Conservation (phyloP, 176 grass and related monocot genomes). For the Carex parvula region DNA sequence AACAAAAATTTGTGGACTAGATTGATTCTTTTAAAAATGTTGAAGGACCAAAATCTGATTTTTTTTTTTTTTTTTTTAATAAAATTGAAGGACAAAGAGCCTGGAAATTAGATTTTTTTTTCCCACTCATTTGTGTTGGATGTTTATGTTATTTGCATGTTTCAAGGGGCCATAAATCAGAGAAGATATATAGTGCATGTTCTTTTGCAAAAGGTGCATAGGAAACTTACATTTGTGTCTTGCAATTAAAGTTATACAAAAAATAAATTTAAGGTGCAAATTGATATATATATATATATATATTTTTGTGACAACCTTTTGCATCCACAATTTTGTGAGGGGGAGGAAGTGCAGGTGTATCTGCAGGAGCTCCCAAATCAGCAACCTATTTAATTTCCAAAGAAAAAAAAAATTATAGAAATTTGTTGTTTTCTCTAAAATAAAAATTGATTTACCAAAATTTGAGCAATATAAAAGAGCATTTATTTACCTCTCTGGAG, state of each 20-base stretch:
- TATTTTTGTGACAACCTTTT: constrained; percentile 47
- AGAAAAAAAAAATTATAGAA: neutral
- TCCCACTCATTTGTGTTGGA: neutral
- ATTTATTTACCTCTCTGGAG: neutral
- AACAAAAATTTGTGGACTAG: too few species aligned
- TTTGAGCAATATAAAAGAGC: neutral
- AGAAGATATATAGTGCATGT: neutral
- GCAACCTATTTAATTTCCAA: constrained; percentile 28
- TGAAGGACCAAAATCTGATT: neutral
- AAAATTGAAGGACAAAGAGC: neutral
- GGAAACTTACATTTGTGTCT: neutral
- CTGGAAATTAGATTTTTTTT: too few species aligned
- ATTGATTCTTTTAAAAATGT: too few species aligned
- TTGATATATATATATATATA: neutral
- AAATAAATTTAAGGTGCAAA: neutral
- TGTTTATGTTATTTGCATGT: neutral
- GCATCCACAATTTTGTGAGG: constrained; percentile 64
- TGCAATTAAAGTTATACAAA: neutral
- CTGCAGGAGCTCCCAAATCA: constrained; percentile 19
- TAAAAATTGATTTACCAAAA: neutral
- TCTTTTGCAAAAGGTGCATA: neutral
- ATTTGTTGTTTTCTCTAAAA: neutral
- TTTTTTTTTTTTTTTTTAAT: neutral
- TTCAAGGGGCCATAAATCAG: neutral
- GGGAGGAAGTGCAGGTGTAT: constrained; percentile 40